Percentiles rank a stretch among this genome's conserved stretches.
These are phyloP conservation scores for Pleurotus cornucopiae DNA, from an alignment of 768 basidiomycete genomes.

Conservation along the genomic window DNA sequence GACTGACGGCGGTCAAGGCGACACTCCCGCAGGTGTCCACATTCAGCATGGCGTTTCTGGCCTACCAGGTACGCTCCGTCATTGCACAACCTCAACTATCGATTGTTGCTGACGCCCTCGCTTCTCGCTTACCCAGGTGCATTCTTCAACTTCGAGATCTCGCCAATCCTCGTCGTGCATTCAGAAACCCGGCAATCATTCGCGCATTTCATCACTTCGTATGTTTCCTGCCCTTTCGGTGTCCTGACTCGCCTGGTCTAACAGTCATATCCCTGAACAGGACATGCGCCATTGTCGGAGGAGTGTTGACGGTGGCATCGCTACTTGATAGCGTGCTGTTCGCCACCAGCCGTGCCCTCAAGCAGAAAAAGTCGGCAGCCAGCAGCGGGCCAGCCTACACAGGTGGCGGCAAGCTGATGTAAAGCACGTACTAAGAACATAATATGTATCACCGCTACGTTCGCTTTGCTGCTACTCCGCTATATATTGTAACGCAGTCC, in stretches of 20 bases:
- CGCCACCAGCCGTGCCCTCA: slow-evolving; percentile 71
- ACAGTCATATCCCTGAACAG: slow-evolving; percentile 32
- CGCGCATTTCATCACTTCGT: slow-evolving; percentile 98
- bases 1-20: slow-evolving; percentile 50
- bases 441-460: no score
- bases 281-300: slow-evolving; percentile 96
- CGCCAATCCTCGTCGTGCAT: slow-evolving; percentile 92
- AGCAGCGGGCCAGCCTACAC: slow-evolving; percentile 27
- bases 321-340: slow-evolving; percentile 86
- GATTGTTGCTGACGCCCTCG: no score
- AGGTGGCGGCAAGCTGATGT: slow-evolving; percentile 40
- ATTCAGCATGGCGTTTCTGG: slow-evolving; percentile 73
- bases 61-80: slow-evolving; percentile 46
- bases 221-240: slow-evolving; percentile 22
- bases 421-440: slow-evolving; percentile 12
- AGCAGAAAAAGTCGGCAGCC: slow-evolving; percentile 41
- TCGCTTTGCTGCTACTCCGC: no score
- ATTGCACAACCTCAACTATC: background rate
- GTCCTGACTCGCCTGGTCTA: slow-evolving; percentile 1
- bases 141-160: slow-evolving; percentile 95
- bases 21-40: slow-evolving; percentile 60
- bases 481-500: no score
- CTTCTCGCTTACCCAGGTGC: slow-evolving; percentile 41
- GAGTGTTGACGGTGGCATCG: slow-evolving; percentile 91
- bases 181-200: slow-evolving; percentile 90